These are phyloP conservation scores for Irineochytrium annulatum DNA, from an alignment of 192 early-diverging fungal genomes.

Conservation along the genomic window DNA sequence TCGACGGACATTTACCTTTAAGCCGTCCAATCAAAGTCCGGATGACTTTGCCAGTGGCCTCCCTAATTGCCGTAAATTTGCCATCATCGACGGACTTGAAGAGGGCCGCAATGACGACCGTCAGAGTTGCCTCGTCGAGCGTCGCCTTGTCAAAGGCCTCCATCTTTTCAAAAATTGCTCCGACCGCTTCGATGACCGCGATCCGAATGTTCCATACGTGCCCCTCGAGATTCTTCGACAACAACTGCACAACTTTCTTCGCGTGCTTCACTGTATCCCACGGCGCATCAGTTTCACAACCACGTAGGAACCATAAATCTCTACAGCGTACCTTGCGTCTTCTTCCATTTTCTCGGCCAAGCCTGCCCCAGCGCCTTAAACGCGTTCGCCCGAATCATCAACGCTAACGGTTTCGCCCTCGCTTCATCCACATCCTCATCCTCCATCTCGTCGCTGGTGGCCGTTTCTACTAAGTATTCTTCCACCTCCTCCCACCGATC, in stretches of 20 bases:
- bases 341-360: conserved; percentile 44
- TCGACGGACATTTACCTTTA: conserved; percentile 11
- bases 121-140: neutral
- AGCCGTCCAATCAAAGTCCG: conserved; percentile 12
- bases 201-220: conserved; percentile 84
- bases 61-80: conserved; percentile 41
- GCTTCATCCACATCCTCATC: conserved; percentile 61
- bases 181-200: conserved; percentile 64
- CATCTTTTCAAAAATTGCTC: conserved; percentile 47
- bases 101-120: conserved; percentile 10
- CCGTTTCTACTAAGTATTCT: conserved; percentile 44
- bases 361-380: conserved; percentile 60
- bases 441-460: conserved; percentile 45
- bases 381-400: conserved; percentile 64
- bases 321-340: conserved; percentile 50
- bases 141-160: neutral
- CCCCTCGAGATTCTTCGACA: conserved; percentile 51
- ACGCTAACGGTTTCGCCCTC: conserved; percentile 49
- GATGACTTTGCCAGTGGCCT: conserved; percentile 18
- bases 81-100: conserved; percentile 16
- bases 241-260: conserved; percentile 31
- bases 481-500: conserved; percentile 57
- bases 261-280: conserved; percentile 39
- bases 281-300: conserved; percentile 7
- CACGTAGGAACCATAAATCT: conserved; percentile 9